phyloP scores from a whole-genome alignment of 2,329 filamentous ascomycete genomes.

The Fusarium pilosicola region DNA sequence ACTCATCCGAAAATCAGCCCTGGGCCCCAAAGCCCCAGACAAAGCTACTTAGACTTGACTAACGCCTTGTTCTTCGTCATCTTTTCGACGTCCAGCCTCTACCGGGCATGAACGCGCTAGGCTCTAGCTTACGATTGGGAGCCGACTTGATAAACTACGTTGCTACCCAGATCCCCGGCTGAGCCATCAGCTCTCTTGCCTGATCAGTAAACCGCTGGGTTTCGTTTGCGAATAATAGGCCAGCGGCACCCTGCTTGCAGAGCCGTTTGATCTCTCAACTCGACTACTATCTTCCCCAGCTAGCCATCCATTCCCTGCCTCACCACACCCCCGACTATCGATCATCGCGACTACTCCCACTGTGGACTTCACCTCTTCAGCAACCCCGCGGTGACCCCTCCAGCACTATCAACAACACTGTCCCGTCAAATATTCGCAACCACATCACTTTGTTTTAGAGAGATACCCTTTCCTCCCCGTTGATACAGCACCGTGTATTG shows the following conservation, averaged over 20 bases:
- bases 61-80: constrained; percentile 46
- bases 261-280: constrained; percentile 39
- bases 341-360: constrained; percentile 41
- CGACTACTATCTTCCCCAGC: constrained; percentile 39
- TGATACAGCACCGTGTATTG: constrained; percentile 17
- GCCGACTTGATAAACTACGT: constrained; percentile 46
- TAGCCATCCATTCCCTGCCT: constrained; percentile 43
- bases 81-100: constrained; percentile 42
- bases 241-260: constrained; percentile 43
- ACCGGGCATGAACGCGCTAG: constrained; percentile 46
- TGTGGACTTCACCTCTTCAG: constrained; percentile 35
- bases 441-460: neutral
- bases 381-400: constrained; percentile 45
- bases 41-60: constrained; percentile 42
- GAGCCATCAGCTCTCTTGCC: constrained; percentile 45
- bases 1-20: constrained; percentile 49
- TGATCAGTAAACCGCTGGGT: constrained; percentile 42
- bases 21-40: constrained; percentile 44
- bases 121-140: constrained; percentile 45
- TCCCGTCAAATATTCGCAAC: constrained; percentile 12
- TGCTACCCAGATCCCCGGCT: constrained; percentile 44
- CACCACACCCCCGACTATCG: constrained; percentile 38
- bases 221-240: constrained; percentile 44
- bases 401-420: constrained; percentile 23
- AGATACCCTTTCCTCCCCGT: neutral